Evolutionary conservation across 768 basidiomycete species (phyloP), one percentile per base, ranked within the genome.

Genomic region (Trametes elegans): DNA sequence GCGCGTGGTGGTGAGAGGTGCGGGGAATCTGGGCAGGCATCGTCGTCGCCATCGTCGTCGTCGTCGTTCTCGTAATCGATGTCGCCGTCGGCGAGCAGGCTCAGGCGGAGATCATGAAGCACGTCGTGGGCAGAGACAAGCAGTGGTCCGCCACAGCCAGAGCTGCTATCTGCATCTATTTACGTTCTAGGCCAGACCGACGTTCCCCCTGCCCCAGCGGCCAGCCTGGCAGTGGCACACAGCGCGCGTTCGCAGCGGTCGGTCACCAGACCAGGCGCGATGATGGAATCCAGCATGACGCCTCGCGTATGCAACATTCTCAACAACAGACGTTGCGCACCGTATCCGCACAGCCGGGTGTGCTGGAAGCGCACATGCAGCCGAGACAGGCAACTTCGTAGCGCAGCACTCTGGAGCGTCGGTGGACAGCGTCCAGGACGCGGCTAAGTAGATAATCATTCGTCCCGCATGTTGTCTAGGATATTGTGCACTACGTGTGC

Each of bases 401-500:
- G n/a, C n/a, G n/a, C n/a, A n/a, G n/a, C n/a, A n/a, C n/a, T n/a
- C n/a, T n/a, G n/a, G n/a, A n/a, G n/a, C n/a, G n/a, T n/a, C n/a
- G n/a, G n/a, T n/a, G n/a, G n/a, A n/a, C n/a, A n/a, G n/a, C n/a
- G n/a, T n/a, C n/a, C n/a, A n/a, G n/a, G n/a, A n/a, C n/a, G n/a
- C n/a, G n/a, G n/a, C n/a, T n/a, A n/a, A n/a, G n/a, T n/a, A 27
- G n/a, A 24, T 16, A 16, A 32, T 44, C 42, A 53, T 21, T 59
- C 57, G 23, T 49, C 52, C 19, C 27, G 9, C 9, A 59, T 31
- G 34, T 29, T 45, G 41, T 49, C 53, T 40, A 66, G 55, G 42
- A 74, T 71, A 41, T 63, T 57, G 48, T 70, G 65, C 28, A 87
- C 66, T 3, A 74, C 82, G 13, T 64, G 53, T 55, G 74, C 66